Base-by-base conservation (phyloP, 768 basidiomycete species). In the Exsudoporus frostii region DNA sequence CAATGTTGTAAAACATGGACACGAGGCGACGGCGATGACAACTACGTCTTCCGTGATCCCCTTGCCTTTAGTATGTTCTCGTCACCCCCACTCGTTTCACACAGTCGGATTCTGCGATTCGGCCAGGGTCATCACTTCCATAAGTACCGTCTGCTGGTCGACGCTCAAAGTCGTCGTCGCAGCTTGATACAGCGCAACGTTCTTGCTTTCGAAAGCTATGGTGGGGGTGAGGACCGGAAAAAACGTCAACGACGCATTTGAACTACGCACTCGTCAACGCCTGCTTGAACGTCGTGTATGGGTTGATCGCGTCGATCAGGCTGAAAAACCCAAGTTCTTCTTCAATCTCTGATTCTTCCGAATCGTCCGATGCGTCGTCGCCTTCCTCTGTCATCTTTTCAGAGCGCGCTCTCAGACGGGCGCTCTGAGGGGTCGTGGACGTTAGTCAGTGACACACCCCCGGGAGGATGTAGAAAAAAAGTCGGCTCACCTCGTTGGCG, bases 321-420 rank as follows among this genome's bases (percentile, higher is more conserved):
- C 89, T 92, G 67, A 92, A 82, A 69, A 87, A 92, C 7, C 89
- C 86, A 9, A 94, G 79, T 66, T 95, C 92, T 63, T 95, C 91
- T 45, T 84, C 82, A 48, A 92, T 84, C 1, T 77, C 81, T 15
- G 80, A 85, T 33, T 80, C 84, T 10, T 78, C 79, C 4, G 73
- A 74, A 0, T 72, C 76, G 0, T 76, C 75, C 0, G 76, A 71
- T 4, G 48, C 60, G 1, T 73, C 74, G 8, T 68, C 76, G 1
- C 65, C 54, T 30, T 32, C 42, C 1, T 45, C 59, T 5, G 45
- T 43, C 33, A 55, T 55, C 57, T 77, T 78, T 50, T 82, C 79
- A 8, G 80, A 77, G 54, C 80, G 80, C 57, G 83, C 80, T 56
- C 88, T 81, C 54, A 90, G 78, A 48, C 90, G 86, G 30, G 82